These are phyloP conservation scores for Capsicum rhomboideum DNA, from an alignment of 257 asterid genomes.

Conservation along the genomic window DNA sequence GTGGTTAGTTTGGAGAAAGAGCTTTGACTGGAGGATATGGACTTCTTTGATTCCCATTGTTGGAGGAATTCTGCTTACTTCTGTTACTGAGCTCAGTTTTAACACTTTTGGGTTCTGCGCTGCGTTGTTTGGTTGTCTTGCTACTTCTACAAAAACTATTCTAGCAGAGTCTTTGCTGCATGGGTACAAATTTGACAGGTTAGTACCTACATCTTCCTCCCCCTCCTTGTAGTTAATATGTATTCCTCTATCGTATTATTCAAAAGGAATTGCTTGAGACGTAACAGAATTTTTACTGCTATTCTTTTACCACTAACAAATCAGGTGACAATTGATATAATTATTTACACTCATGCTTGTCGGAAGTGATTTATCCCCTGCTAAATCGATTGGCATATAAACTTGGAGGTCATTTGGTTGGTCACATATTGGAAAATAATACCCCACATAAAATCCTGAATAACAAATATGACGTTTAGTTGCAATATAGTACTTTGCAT, in stretches of 20 bases:
- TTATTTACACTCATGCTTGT: neutral
- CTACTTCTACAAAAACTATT: constrained; percentile 78
- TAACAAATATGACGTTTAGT: neutral
- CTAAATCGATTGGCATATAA: neutral
- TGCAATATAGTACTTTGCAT: neutral
- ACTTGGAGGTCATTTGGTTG: neutral
- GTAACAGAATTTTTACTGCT: neutral
- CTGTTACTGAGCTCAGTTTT: constrained; percentile 74
- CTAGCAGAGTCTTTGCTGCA: constrained; percentile 74
- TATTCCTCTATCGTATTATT: neutral
- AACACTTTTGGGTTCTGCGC: constrained; percentile 68
- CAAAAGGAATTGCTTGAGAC: neutral
- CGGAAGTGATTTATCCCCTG: neutral
- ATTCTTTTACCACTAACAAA: neutral
- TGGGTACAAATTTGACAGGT: constrained; percentile 73
- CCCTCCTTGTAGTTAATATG: neutral
- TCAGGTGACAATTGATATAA: neutral
- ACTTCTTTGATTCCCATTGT: constrained; percentile 72
- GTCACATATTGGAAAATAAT: neutral
- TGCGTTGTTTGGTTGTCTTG: constrained; percentile 76
- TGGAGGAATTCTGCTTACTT: constrained; percentile 77
- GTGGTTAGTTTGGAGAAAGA: constrained; percentile 75
- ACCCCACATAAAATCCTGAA: neutral
- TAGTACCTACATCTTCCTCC: neutral
- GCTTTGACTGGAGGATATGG: constrained; percentile 76